Base-by-base conservation (phyloP, 495 filamentous ascomycete species). In the Sporormia fimetaria region DNA sequence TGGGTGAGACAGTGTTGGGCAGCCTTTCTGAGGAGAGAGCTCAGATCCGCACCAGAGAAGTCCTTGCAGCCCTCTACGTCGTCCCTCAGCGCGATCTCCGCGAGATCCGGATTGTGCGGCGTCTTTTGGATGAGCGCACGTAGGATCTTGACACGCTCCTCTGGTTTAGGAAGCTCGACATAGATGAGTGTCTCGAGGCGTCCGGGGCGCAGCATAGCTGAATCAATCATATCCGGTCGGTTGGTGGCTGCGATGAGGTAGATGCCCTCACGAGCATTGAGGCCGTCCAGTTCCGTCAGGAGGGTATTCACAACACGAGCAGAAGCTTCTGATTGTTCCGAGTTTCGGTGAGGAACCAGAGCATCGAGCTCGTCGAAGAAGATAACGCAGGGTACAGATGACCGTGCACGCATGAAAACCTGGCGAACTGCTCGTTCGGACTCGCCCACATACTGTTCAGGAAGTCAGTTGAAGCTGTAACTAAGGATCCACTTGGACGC, bases 281-380 rank as follows among this genome's bases (percentile, higher is more conserved):
- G 68, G 17, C 90, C 90, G 55, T 98, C 90, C 0, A 98, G 71
- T 61, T 98, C 90, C 1, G 90, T 96, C n/a, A 98, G 75, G 0
- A 98, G 68, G 9, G 90, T 92, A 59, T 96, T 98, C 43, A 98
- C 90, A 14, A 98, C 85, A 28, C 90, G 74, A 7, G 85, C 76
- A 34, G 80, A 83, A 22, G 83, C 78, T 57, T 96, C 87, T 10
- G 79, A 82, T 7, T 85, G 69, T 3, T 76, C 75, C 42, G 85
- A 81, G 52, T 87, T 84, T 28, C 90, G 78, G 26, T 74, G 75
- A 1, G 92, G 88, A 0, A 88, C 86, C 4, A 98, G 68, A 3
- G 90, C 87, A 54, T 98, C 90, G 22, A 98, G 68, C 59, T 98
- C 90, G 61, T 98, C 90, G 58, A 98, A 96, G 72, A 98, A 96